A percentile compares a stretch with the other conserved stretches of the same genome.
phyloP scores from a whole-genome alignment of 2,329 filamentous ascomycete genomes.

The Pezicula radicicola region DNA sequence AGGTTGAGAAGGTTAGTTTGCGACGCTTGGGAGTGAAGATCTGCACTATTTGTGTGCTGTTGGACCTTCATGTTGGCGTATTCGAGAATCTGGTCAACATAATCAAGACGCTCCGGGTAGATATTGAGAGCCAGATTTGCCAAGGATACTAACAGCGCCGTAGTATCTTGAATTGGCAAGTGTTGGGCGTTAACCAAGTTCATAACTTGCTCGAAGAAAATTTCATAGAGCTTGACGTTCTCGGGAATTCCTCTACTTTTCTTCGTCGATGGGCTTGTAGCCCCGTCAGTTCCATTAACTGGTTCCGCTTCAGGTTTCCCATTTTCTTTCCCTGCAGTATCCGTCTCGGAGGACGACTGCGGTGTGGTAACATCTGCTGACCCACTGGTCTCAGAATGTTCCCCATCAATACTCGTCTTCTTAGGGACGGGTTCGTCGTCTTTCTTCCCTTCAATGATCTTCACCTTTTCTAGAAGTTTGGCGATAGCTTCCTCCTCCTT shows the following conservation, averaged over 20 bases:
- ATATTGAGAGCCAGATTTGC: constrained; percentile 93
- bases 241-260: constrained; percentile 57
- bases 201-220: constrained; percentile 95
- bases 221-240: constrained; percentile 88
- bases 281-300: constrained; percentile 38
- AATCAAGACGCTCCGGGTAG: constrained; percentile 88
- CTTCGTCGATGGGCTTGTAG: constrained; percentile 9
- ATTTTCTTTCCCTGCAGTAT: constrained; percentile 42
- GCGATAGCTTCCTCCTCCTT: constrained; percentile 81
- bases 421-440: constrained; percentile 18
- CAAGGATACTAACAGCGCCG: constrained; percentile 89
- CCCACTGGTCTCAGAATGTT: constrained; percentile 33
- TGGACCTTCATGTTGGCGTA: constrained; percentile 84
- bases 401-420: constrained; percentile 27
- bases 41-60: constrained; percentile 91
- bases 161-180: constrained; percentile 90
- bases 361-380: constrained; percentile 32
- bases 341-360: constrained; percentile 32
- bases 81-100: constrained; percentile 88
- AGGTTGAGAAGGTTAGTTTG: constrained; percentile 88
- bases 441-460: constrained; percentile 57
- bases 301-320: constrained; percentile 27
- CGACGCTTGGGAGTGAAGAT: constrained; percentile 81
- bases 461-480: constrained; percentile 74
- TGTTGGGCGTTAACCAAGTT: constrained; percentile 89